A percentile compares a stretch with the other conserved stretches of the same genome.
phyloP scores from a whole-genome alignment of 495 filamentous ascomycete species.

The Neurospora africana region DNA sequence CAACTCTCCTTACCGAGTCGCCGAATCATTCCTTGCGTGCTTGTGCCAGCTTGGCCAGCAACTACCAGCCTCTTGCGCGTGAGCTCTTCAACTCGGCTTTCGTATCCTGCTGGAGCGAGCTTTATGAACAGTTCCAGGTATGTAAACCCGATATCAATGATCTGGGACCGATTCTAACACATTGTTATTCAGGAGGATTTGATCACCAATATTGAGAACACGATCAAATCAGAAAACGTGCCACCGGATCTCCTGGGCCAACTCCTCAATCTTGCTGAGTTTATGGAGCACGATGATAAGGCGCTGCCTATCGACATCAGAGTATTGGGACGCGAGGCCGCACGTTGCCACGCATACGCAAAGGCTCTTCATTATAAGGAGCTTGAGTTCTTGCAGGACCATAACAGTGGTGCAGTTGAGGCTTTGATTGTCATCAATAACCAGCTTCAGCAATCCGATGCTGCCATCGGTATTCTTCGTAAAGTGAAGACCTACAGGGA shows the following conservation, averaged over 20 bases:
- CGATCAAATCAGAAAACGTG: constrained; percentile 83
- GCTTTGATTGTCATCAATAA: constrained; percentile 98
- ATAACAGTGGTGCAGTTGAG: constrained; percentile 90
- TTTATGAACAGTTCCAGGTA: constrained; percentile 74
- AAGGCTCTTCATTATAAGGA: constrained; percentile 99
- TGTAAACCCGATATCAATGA: neutral
- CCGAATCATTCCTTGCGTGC: constrained; percentile 89
- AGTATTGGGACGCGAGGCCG: constrained; percentile 82
- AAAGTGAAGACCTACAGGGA: constrained; percentile 92
- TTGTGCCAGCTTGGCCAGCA: constrained; percentile 80
- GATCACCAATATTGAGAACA: constrained; percentile 88
- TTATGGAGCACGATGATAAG: constrained; percentile 99
- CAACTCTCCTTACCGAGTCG: constrained; percentile 89
- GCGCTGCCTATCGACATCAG: constrained; percentile 95
- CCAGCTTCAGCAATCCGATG: constrained; percentile 92
- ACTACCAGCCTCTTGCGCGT: constrained; percentile 82
- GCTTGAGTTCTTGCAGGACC: constrained; percentile 93
- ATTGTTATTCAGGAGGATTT: constrained; percentile 61
- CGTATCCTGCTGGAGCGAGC: constrained; percentile 95
- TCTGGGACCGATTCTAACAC: neutral
- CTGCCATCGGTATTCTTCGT: constrained; percentile 89
- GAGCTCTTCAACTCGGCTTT: constrained; percentile 98
- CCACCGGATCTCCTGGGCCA: constrained; percentile 92
- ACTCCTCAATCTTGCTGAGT: constrained; percentile 91
- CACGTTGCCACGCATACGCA: constrained; percentile 91